Evolutionary conservation across 225 moss, liverwort and hornwort genomes (phyloP), one percentile per base, ranked within the genome.

Genomic region (Marchantia polymorpha): DNA sequence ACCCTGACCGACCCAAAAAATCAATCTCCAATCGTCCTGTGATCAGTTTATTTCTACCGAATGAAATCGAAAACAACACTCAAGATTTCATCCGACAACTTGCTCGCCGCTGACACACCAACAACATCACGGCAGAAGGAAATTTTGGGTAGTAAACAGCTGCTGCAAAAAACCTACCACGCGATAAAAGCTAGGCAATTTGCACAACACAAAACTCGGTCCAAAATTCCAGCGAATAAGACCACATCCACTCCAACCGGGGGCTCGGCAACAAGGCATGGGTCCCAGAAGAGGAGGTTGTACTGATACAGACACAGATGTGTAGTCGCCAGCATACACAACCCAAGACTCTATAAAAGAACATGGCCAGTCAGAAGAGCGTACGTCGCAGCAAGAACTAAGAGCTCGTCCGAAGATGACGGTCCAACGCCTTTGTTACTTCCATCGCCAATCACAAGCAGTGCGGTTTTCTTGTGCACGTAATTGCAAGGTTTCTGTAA

Each of bases 361-460:
- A 30, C 19, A 7, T 30, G 75, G 31, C 46, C 22, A 31, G 19
- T 31, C 55, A 75, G 39, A 77, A 69, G 61, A 68, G 89, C 90
- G 81, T 86, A 97, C 95, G 95, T 93, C 58, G 99, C 93, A 72
- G 89, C 93, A 49, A 99, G 88, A 73, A 95, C 84, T 80, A 99
- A 81, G 64, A 89, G 88, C 77, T 93, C 91, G 77, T 95, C 88
- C 19, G 80, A 84, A 31, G 91, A 85, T 54, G 89, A 85, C 10
- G 92, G 95, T 39, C 80, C 75, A 4, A 67, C 81, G 72, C 86
- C 86, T 7, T 22, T 71, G 81, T 89, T 92, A 74, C 82, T 89
- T 53, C 99, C 93, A 78, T 87, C 93, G 30, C 90, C 99, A 10
- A 95, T 86, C 56, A 99, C 83, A 73, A 99, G 76, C 55, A 99